Percentiles rank a stretch among this genome's conserved stretches.
These are phyloP conservation scores for Rutidosis leptorrhynchoides DNA, from an alignment of 129 eudicot species.

Conservation along the genomic window DNA sequence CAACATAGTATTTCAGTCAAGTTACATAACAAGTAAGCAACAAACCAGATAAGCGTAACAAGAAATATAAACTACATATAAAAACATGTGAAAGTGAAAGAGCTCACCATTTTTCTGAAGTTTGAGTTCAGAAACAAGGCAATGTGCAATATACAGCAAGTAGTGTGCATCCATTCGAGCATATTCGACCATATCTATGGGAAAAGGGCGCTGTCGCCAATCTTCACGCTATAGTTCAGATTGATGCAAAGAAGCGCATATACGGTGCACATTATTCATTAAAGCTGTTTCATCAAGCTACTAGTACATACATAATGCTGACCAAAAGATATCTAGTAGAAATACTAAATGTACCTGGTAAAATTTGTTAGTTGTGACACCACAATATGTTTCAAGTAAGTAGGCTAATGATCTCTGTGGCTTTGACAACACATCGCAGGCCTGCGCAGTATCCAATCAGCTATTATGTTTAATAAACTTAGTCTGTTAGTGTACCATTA, in stretches of 20 bases:
- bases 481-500: neutral
- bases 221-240: conserved; percentile 66
- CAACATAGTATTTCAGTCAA: conserved; percentile 1
- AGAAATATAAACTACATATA: neutral
- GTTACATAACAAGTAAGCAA: neutral
- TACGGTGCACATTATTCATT: neutral
- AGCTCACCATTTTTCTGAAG: conserved; percentile 49
- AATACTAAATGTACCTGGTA: conserved; percentile 53
- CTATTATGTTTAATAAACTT: conserved; percentile 4
- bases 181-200: conserved; percentile 83
- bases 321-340: neutral
- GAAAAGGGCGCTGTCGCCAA: conserved; percentile 96
- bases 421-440: conserved; percentile 81
- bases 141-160: conserved; percentile 66
- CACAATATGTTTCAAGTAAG: conserved; percentile 83
- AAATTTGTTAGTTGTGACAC: conserved; percentile 67
- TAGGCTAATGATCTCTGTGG: conserved; percentile 91
- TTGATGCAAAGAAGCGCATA: conserved; percentile 1
- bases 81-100: conserved; percentile 9
- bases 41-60: neutral
- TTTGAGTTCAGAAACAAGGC: conserved; percentile 75
- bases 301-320: neutral
- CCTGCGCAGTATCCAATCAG: conserved; percentile 48
- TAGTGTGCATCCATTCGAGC: conserved; percentile 92
- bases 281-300: neutral